Conservation (phyloP, 129 eudicot species). For the Lactuca sativa region DNA sequence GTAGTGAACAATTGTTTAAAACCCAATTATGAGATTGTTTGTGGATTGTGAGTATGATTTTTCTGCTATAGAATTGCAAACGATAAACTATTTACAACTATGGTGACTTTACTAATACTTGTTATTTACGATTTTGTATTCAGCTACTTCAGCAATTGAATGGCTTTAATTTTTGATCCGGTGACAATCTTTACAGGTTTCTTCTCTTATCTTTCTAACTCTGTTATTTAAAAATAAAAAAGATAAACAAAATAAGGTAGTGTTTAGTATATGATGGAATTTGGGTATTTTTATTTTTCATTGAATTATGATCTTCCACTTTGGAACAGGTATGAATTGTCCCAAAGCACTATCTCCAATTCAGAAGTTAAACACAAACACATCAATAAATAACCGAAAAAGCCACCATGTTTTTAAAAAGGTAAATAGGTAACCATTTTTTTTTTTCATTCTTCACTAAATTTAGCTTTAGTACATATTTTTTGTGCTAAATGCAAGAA, state of each 20-base stretch:
- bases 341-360: constrained; percentile 37
- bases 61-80: neutral
- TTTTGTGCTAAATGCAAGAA: neutral
- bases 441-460: neutral
- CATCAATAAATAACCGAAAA: constrained; percentile 21
- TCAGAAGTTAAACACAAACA: constrained; percentile 14
- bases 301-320: constrained; percentile 1
- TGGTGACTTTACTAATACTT: neutral
- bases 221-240: neutral
- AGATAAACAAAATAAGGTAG: neutral
- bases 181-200: constrained; percentile 29
- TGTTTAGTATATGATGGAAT: neutral
- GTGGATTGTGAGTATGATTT: too few species aligned
- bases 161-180: constrained; percentile 15
- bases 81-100: neutral
- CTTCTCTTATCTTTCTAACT: neutral
- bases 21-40: too few species aligned
- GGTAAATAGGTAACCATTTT: constrained; percentile 38
- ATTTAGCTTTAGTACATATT: constrained; percentile 1
- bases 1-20: too few species aligned
- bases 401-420: constrained; percentile 13
- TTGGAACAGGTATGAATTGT: constrained; percentile 21
- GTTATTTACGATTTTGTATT: neutral
- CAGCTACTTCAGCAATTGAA: constrained; percentile 24
- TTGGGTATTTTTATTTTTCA: neutral